phyloP scores from a whole-genome alignment of 371 early-diverging fungal species.

The Rhizopus delemar region DNA sequence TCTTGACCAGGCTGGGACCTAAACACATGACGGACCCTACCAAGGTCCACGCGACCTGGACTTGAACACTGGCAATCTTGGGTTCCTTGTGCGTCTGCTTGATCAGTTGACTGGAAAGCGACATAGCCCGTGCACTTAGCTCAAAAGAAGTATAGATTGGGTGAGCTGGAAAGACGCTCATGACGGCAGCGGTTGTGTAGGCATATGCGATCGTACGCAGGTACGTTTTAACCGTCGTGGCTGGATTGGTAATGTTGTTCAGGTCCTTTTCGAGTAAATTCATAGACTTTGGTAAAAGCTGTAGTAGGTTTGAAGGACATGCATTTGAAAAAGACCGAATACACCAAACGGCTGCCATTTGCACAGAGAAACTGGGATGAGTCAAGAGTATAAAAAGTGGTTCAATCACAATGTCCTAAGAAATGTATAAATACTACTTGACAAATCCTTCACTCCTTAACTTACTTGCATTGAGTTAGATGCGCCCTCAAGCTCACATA shows the following conservation, averaged over 20 bases:
- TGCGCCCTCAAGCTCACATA: constrained; percentile 81
- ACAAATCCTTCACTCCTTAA: neutral
- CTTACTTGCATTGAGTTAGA: constrained; percentile 67
- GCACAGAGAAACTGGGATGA: constrained; percentile 74
- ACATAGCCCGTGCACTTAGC: constrained; percentile 73
- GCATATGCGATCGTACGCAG: constrained; percentile 66
- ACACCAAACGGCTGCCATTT: constrained; percentile 74
- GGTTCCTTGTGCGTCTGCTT: constrained; percentile 64
- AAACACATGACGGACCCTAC: constrained; percentile 79
- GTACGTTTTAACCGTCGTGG: constrained; percentile 49
- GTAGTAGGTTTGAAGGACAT: constrained; percentile 64
- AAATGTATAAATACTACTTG: neutral
- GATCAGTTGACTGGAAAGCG: constrained; percentile 73
- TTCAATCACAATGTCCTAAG: constrained; percentile 62
- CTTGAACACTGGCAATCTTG: constrained; percentile 62
- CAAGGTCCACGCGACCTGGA: constrained; percentile 81
- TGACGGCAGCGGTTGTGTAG: constrained; percentile 68
- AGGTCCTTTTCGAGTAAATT: constrained; percentile 64
- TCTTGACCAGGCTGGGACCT: constrained; percentile 79
- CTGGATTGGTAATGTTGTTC: constrained; percentile 44
- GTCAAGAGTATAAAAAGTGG: constrained; percentile 68
- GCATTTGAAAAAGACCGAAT: constrained; percentile 71
- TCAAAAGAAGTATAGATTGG: constrained; percentile 79
- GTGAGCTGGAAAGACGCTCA: constrained; percentile 69
- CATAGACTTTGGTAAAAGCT: constrained; percentile 61